These are phyloP conservation scores for Exophiala phaeomuriformis DNA, from an alignment of 2,329 filamentous ascomycete genomes.

Conservation along the genomic window DNA sequence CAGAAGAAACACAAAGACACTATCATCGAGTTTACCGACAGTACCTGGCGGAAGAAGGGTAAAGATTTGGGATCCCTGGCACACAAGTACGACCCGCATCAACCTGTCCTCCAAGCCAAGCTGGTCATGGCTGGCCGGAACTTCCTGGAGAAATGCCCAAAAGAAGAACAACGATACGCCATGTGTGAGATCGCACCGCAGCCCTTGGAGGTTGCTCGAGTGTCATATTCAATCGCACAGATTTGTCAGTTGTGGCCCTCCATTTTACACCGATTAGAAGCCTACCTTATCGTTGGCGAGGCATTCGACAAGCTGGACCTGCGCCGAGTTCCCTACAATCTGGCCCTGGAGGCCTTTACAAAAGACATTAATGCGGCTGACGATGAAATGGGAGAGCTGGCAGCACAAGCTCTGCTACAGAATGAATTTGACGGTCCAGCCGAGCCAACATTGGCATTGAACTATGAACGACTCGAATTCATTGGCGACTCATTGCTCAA, in stretches of 20 bases:
- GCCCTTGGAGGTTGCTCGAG: constrained; percentile 67
- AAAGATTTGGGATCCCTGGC: constrained; percentile 9
- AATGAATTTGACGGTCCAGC: neutral
- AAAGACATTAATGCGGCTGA: constrained; percentile 87
- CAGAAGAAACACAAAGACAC: constrained; percentile 46
- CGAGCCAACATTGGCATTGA: constrained; percentile 63
- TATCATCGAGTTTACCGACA: constrained; percentile 79
- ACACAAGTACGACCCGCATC: constrained; percentile 52
- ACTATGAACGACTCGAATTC: constrained; percentile 92
- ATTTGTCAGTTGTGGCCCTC: constrained; percentile 73
- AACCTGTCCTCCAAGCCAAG: constrained; percentile 74
- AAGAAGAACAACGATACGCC: constrained; percentile 42
- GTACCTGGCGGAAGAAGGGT: constrained; percentile 41
- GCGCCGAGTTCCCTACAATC: constrained; percentile 50
- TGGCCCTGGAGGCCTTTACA: constrained; percentile 83
- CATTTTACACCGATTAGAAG: constrained; percentile 76
- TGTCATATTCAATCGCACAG: constrained; percentile 61
- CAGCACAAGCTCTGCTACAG: neutral
- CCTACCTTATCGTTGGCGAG: constrained; percentile 71
- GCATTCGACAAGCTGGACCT: constrained; percentile 61
- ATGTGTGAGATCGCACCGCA: constrained; percentile 67
- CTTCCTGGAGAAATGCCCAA: constrained; percentile 61
- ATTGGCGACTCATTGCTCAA: constrained; percentile 91
- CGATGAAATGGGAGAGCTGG: constrained; percentile 51
- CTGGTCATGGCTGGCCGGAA: constrained; percentile 72